phyloP scores from a whole-genome alignment of 306 rosid genomes.

The Mimosa pudica region DNA sequence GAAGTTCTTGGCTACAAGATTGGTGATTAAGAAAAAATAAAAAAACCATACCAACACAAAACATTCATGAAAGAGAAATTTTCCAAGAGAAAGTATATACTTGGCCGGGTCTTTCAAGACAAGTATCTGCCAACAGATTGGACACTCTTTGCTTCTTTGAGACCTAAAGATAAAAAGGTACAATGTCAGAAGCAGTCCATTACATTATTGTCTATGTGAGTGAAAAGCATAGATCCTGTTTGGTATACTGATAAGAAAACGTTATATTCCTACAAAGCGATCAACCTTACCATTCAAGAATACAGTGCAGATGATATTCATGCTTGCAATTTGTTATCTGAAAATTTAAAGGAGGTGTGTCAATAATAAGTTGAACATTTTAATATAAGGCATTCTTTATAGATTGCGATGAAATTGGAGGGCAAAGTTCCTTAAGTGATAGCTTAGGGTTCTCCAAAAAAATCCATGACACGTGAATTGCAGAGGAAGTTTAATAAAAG shows the following conservation, averaged over 20 bases:
- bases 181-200: slow-evolving; percentile 25
- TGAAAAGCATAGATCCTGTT: not conserved
- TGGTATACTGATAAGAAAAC: not conserved
- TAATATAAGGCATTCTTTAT: slow-evolving; percentile 13
- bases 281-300: slow-evolving; percentile 79
- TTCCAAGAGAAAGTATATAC: slow-evolving; percentile 44
- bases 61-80: slow-evolving; percentile 1
- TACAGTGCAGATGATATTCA: slow-evolving; percentile 95
- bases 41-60: slow-evolving; percentile 27
- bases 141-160: slow-evolving; percentile 91
- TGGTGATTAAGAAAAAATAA: slow-evolving; percentile 17
- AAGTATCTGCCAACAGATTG: slow-evolving; percentile 87
- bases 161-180: slow-evolving; percentile 54
- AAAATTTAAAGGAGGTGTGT: slow-evolving; percentile 35
- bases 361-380: slow-evolving; percentile 21
- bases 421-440: not conserved
- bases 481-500: not conserved
- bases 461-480: not conserved
- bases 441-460: not conserved
- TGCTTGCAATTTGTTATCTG: slow-evolving; percentile 95
- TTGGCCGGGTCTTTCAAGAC: slow-evolving; percentile 77
- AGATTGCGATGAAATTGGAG: not conserved
- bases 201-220: not conserved
- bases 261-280: slow-evolving; percentile 4
- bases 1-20: slow-evolving; percentile 81